Conservation (phyloP, 2,329 filamentous ascomycete genomes). For the Trichoderma koningiopsis region DNA sequence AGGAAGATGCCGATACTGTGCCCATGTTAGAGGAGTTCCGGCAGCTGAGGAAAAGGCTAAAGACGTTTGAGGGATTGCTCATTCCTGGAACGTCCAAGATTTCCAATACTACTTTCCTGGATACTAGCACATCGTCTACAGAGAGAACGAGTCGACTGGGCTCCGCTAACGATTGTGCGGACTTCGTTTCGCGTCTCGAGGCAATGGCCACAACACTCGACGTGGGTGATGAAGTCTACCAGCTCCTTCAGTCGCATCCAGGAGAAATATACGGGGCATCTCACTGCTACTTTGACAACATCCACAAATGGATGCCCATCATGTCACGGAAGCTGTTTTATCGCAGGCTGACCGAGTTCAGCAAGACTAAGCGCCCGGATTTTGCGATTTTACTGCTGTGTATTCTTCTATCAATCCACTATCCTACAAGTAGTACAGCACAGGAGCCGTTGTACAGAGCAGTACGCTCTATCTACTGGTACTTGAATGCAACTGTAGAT, state of each 20-base stretch:
- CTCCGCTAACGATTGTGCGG: background rate
- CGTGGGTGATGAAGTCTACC: slow-evolving; percentile 19
- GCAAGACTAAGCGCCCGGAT: slow-evolving; percentile 16
- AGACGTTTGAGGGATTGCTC: slow-evolving; percentile 15
- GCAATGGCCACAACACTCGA: background rate
- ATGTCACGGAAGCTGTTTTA: slow-evolving; percentile 22
- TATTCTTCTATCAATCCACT: slow-evolving; percentile 15
- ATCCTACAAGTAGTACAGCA: background rate
- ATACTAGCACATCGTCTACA: background rate
- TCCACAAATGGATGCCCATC: slow-evolving; percentile 25
- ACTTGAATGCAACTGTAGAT: slow-evolving; percentile 16
- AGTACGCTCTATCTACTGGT: slow-evolving; percentile 13
- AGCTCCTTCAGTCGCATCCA: slow-evolving; percentile 17
- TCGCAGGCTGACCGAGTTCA: slow-evolving; percentile 12
- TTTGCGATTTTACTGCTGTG: slow-evolving; percentile 19
- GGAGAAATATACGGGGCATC: slow-evolving; percentile 20
- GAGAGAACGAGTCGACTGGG: background rate
- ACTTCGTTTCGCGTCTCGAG: slow-evolving; percentile 17
- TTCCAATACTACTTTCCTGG: background rate
- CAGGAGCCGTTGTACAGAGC: slow-evolving; percentile 12
- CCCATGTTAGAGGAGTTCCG: slow-evolving; percentile 22
- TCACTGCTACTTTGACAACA: slow-evolving; percentile 18
- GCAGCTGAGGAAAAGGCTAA: slow-evolving; percentile 19
- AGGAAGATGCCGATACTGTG: slow-evolving; percentile 18
- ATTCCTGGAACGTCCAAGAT: slow-evolving; percentile 3